Conservation (phyloP, 2,329 filamentous ascomycete species). For the Pseudocercospora cruenta region DNA sequence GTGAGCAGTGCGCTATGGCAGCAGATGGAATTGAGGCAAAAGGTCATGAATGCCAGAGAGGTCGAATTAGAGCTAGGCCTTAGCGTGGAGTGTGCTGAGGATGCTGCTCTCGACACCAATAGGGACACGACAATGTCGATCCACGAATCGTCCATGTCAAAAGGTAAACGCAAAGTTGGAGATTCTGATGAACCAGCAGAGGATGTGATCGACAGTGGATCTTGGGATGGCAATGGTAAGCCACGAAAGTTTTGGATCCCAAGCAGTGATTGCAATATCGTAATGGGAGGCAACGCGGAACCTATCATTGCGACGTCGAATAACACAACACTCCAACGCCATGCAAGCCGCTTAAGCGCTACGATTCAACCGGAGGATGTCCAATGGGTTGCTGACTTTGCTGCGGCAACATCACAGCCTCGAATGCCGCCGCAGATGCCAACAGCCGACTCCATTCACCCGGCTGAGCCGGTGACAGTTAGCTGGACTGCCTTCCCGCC, state of each 20-base stretch:
- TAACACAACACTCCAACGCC: constrained; percentile 47
- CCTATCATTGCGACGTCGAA: constrained; percentile 54
- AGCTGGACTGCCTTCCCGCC: constrained; percentile 60
- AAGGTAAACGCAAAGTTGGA: constrained; percentile 49
- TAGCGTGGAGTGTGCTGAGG: constrained; percentile 47
- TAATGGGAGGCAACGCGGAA: constrained; percentile 59
- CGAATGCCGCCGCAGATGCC: constrained; percentile 26
- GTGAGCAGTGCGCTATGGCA: constrained; percentile 62
- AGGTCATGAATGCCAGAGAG: constrained; percentile 57
- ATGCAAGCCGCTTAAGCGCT: constrained; percentile 53
- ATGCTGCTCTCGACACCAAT: constrained; percentile 19
- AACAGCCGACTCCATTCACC: constrained; percentile 9
- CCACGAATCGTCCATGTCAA: constrained; percentile 34
- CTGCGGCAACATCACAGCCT: constrained; percentile 47
- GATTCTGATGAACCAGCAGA: constrained; percentile 3
- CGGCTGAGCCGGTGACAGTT: constrained; percentile 34
- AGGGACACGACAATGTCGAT: constrained; percentile 37
- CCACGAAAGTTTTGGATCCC: constrained; percentile 63
- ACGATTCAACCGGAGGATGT: constrained; percentile 58
- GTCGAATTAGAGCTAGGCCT: constrained; percentile 58
- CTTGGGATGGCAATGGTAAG: constrained; percentile 58
- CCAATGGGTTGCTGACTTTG: constrained; percentile 60
- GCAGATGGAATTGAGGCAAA: constrained; percentile 60
- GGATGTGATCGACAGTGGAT: constrained; percentile 48
- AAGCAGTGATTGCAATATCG: constrained; percentile 56